A percentile compares a stretch with the other conserved stretches of the same genome.
These are phyloP conservation scores for Mentha longifolia DNA, from an alignment of 257 asterid genomes.

Conservation along the genomic window DNA sequence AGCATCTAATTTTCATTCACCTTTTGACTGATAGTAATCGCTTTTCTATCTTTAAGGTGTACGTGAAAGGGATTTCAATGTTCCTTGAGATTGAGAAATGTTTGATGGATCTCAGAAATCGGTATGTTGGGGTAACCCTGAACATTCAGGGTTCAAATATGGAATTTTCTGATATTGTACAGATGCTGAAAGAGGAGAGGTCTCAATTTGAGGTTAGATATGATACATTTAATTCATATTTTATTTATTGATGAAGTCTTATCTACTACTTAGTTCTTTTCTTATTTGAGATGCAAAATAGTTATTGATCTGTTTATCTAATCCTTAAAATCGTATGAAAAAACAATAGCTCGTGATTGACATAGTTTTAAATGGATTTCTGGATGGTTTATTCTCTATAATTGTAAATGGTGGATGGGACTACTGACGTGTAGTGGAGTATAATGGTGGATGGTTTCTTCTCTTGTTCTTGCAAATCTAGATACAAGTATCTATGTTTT, in stretches of 20 bases:
- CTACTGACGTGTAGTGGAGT: background rate
- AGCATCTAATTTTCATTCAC: slow-evolving; percentile 4
- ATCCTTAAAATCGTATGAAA: slow-evolving; percentile 2
- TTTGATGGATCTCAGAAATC: slow-evolving; percentile 59
- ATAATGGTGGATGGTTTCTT: background rate
- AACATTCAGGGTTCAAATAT: slow-evolving; percentile 65
- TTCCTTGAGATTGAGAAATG: slow-evolving; percentile 71
- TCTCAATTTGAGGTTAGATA: slow-evolving; percentile 77
- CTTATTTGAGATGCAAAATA: background rate
- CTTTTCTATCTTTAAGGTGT: slow-evolving; percentile 51
- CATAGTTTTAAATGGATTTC: background rate
- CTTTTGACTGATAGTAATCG: slow-evolving; percentile 25
- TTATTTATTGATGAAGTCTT: background rate
- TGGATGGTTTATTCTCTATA: slow-evolving; percentile 12
- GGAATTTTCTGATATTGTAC: slow-evolving; percentile 69
- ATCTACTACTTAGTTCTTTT: slow-evolving; percentile 1
- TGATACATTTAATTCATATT: background rate
- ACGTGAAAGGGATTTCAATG: slow-evolving; percentile 61
- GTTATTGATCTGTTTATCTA: slow-evolving; percentile 1
- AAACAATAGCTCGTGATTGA: background rate
- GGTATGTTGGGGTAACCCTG: slow-evolving; percentile 58
- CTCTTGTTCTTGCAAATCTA: slow-evolving; percentile 22
- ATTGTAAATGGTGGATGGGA: background rate
- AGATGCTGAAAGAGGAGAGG: slow-evolving; percentile 76
- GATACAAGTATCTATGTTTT: background rate